Conservation (phyloP, 805 yeast species). For the Komagataella kurtzmanii region DNA sequence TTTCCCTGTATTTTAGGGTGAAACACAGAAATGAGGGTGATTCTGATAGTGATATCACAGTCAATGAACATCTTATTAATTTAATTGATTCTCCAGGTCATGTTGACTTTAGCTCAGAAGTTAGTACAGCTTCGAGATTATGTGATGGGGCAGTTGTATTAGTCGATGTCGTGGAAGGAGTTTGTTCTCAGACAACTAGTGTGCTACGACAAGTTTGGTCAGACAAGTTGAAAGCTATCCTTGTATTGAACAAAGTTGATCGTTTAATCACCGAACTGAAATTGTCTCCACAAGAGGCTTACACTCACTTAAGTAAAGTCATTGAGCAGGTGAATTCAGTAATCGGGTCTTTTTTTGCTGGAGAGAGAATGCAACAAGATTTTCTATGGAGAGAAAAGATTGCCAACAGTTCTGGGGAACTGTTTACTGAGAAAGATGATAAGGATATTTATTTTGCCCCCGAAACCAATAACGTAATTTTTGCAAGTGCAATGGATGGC, state of each 20-base stretch:
- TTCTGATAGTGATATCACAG: slow-evolving; percentile 9
- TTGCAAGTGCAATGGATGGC: slow-evolving; percentile 88
- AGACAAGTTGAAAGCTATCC: slow-evolving; percentile 75
- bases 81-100: slow-evolving; percentile 99
- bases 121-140: slow-evolving; percentile 85
- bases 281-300: slow-evolving; percentile 76
- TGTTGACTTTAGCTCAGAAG: slow-evolving; percentile 92
- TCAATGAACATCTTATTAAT: slow-evolving; percentile 75
- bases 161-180: slow-evolving; percentile 97
- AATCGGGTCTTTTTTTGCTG: slow-evolving; percentile 83
- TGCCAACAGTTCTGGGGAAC: slow-evolving; percentile 21
- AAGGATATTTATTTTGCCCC: slow-evolving; percentile 81
- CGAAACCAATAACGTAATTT: slow-evolving; percentile 74
- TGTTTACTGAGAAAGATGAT: slow-evolving; percentile 65
- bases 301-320: slow-evolving; percentile 59
- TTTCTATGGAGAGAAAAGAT: slow-evolving; percentile 57
- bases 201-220: slow-evolving; percentile 94
- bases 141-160: slow-evolving; percentile 95
- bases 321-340: slow-evolving; percentile 94
- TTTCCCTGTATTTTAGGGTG: slow-evolving; percentile 79
- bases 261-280: slow-evolving; percentile 72
- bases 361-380: slow-evolving; percentile 87
- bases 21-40: slow-evolving; percentile 25
- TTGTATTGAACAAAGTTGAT: slow-evolving; percentile 87
- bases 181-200: slow-evolving; percentile 92